These are phyloP conservation scores for Nakazawaea ambrosiae DNA, from an alignment of 805 yeast species.

Conservation along the genomic window DNA sequence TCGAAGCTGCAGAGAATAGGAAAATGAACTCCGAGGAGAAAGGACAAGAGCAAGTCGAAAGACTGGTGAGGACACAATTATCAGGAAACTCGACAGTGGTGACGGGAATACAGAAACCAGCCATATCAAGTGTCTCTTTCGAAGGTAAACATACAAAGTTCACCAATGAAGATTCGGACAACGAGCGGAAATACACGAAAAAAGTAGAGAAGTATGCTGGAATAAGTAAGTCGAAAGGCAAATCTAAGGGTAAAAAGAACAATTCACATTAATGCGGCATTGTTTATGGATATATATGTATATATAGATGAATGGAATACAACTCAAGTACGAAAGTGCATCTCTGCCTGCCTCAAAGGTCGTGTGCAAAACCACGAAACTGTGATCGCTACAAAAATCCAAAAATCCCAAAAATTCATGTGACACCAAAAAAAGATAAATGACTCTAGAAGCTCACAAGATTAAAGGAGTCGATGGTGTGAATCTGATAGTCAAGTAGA, in stretches of 20 bases:
- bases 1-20: conserved; percentile 20
- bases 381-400: neutral
- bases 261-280: too few relatives aligned
- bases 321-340: too few relatives aligned
- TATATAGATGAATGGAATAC: too few relatives aligned
- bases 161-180: conserved; percentile 17
- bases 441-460: too few relatives aligned
- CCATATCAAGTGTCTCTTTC: conserved; percentile 46
- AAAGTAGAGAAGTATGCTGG: neutral
- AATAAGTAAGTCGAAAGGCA: neutral
- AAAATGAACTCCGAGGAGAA: conserved; percentile 19
- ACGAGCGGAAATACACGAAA: conserved; percentile 3
- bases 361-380: too few relatives aligned
- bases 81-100: conserved; percentile 14
- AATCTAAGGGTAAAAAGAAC: neutral
- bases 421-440: too few relatives aligned
- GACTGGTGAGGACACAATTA: conserved; percentile 31
- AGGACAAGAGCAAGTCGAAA: conserved; percentile 14
- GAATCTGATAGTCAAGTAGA: too few relatives aligned
- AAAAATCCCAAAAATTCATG: conserved; percentile 5
- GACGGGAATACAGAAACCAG: conserved; percentile 29
- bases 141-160: conserved; percentile 50
- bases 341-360: too few relatives aligned
- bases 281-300: too few relatives aligned
- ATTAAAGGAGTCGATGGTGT: too few relatives aligned